phyloP scores from a whole-genome alignment of 306 rosid species.

The Vicia sativa region DNA sequence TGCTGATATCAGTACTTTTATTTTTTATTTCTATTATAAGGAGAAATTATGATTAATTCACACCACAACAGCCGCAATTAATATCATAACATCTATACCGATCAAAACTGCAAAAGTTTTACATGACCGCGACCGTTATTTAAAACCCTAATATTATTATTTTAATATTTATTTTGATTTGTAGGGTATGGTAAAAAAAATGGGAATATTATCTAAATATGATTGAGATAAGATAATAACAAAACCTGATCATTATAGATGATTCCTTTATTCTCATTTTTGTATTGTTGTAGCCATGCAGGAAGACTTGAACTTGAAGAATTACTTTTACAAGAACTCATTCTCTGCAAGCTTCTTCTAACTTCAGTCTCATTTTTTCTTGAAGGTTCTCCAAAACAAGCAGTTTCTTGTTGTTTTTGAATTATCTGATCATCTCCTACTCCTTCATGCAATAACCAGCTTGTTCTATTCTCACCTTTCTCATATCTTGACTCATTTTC shows the following conservation, averaged over 20 bases:
- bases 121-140: no score
- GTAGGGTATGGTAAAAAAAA: conserved; percentile 10
- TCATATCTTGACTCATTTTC: conserved; percentile 55
- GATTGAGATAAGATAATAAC: conserved; percentile 23
- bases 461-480: conserved; percentile 56
- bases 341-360: conserved; percentile 58
- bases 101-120: no score
- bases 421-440: conserved; percentile 37
- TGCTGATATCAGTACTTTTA: no score
- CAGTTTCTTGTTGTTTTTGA: conserved; percentile 40
- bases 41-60: no score
- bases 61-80: no score
- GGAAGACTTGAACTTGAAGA: conserved; percentile 78
- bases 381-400: conserved; percentile 58
- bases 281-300: conserved; percentile 98
- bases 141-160: background rate
- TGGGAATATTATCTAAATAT: background rate
- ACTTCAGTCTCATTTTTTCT: conserved; percentile 60
- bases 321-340: conserved; percentile 53
- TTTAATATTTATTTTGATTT: background rate
- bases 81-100: no score
- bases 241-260: conserved; percentile 65
- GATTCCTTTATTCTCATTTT: conserved; percentile 58
- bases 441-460: conserved; percentile 48
- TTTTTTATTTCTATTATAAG: no score